Evolutionary conservation across 805 yeast genomes (phyloP), one percentile per base, ranked within the genome.

Genomic region (Candida montana): DNA sequence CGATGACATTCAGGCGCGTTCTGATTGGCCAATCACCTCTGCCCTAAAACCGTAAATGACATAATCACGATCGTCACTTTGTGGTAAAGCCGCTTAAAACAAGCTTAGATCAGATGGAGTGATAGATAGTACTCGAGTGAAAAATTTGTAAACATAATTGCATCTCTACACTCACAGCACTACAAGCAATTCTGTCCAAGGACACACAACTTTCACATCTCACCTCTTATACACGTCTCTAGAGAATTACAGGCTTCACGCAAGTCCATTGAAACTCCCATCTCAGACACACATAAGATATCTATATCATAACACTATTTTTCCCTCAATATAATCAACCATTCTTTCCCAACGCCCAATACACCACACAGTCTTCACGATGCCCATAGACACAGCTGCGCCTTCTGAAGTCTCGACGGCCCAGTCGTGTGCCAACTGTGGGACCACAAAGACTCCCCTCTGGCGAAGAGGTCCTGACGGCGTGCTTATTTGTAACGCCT

Each of bases 391-490:
- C 13, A 33, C 34, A 31, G 21, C 7, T 10, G 18, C 11, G 31
- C 23, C 35, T 11, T 31, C 49, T 10, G 33, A 45, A n/a, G 17
- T 19, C 26, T 24, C 23, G n/a, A 18, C 39, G 6, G 17, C 39
- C 9, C 57, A 55, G 21, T 31, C 42, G 13, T 90, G 98, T 62
- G 77, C 95, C 7, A 91, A 90, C 63, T 90, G 98, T 61, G 79
- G 79, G 43, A 91, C 98, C 0, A 76, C 74, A 45, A 88, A 90
- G 7, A 90, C 98, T 0, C 98, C 98, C 2, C 63, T 90, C 23
- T 90, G 98, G 98, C 69, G 98, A 49, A 71, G 96, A 40, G 86
- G 88, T 50, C 87, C 95, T 0, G 83, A 81, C 46, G 97, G 97
- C 1, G 79, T 83, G 51, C 90, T 96, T 0, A 69, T 91, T 46